phyloP scores from a whole-genome alignment of 139 green algal species.

The Choricystis sp. region DNA sequence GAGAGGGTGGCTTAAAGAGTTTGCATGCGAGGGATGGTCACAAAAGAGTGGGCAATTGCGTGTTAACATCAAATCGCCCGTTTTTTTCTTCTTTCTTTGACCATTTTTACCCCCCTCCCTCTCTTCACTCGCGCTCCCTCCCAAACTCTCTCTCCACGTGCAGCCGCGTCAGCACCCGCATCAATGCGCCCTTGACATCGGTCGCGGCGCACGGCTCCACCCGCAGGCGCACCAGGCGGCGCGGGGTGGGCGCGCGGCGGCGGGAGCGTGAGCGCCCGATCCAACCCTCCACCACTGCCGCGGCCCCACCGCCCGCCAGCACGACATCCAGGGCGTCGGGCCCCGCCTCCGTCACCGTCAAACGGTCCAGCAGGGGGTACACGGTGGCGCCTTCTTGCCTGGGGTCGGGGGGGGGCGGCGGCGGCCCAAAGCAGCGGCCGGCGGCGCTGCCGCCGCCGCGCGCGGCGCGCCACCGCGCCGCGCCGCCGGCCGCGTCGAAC shows the following conservation, averaged over 20 bases:
- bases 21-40: not conserved
- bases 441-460: too few species aligned
- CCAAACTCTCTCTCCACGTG: constrained; percentile 27
- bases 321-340: constrained; percentile 14
- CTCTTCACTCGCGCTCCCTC: too few species aligned
- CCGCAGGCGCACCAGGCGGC: constrained; percentile 9
- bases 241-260: too few species aligned
- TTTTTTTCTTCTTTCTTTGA: too few species aligned
- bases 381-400: not conserved
- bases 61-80: too few species aligned
- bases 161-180: constrained; percentile 24
- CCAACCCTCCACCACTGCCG: too few species aligned
- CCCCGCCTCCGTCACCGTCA: constrained; percentile 18
- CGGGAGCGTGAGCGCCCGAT: too few species aligned
- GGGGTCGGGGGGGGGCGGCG: too few species aligned
- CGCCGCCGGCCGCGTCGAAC: not conserved
- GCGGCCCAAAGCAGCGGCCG: too few species aligned
- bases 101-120: too few species aligned
- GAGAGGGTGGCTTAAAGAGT: too few species aligned
- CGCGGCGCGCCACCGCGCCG: not conserved
- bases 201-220: constrained; percentile 19
- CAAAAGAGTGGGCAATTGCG: too few species aligned
- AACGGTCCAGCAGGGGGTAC: constrained; percentile 17
- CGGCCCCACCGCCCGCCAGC: not conserved
- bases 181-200: constrained; percentile 24